Base-by-base conservation (phyloP, 352 stramenopile genomes). In the Hyaloperonospora brassicae region DNA sequence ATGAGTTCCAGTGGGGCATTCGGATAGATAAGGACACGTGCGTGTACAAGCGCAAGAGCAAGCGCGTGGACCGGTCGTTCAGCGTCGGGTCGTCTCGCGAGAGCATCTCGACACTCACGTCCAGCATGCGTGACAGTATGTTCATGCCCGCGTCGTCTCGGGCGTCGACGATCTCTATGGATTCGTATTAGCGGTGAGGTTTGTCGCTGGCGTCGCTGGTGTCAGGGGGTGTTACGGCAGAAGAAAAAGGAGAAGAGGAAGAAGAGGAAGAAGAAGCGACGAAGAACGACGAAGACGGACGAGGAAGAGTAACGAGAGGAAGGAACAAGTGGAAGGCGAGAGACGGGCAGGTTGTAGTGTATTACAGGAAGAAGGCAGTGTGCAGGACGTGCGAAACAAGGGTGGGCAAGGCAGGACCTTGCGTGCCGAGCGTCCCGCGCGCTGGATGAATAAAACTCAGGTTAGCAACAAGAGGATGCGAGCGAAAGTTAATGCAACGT, bases 11-110 rank as follows among this genome's bases (percentile, higher is more conserved):
- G 54, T 93, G 83, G 83, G 83, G 80, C 40, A 93, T 93, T 65
- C 79, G 83, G 69, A 90, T 93, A 84, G 80, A 93, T 67, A 90
- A 93, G 64, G 80, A 91, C 63, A 91, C 80, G 60, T 87, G 82
- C 69, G 83, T 91, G 55, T 90, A 89, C 79, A 93, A 93, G 63
- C 78, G 78, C 73, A 89, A 89, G 73, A 90, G 67, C 62, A 89
- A 89, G 68, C 79, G 79, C 43, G 47, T 56, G 46, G 78, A 89
- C 52, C 76, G 76, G n/a, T 71, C 77, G 17, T 85, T 71, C 70
- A 87, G 73, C 42, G 62, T 70, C 25, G 75, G 65, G 45, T 83
- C 75, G 30, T 31, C 27, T 31, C 69, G 81, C 38, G 80, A 91
- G 64, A 89, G 79, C 53, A 91, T 91, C 64, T 85, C 80, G 22